A percentile compares a stretch with the other conserved stretches of the same genome.
These are phyloP conservation scores for Solanum lycopersicoides DNA, from an alignment of 257 asterid genomes.

Conservation along the genomic window DNA sequence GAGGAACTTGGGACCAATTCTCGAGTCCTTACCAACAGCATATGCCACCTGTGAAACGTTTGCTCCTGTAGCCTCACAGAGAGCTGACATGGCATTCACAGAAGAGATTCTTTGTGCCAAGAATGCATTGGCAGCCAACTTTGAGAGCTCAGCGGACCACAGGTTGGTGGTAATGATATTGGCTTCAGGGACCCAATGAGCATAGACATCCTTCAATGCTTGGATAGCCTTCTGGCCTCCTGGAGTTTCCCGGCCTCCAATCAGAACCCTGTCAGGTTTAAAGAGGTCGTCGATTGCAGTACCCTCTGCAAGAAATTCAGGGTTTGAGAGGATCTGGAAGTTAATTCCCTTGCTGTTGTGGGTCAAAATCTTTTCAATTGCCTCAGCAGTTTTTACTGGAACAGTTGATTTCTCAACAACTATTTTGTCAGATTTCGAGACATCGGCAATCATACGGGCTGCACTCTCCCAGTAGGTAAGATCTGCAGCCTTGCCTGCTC, in stretches of 20 bases:
- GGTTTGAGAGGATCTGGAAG: constrained; percentile 76
- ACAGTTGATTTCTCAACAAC: constrained; percentile 93
- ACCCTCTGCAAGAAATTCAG: constrained; percentile 85
- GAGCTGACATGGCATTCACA: constrained; percentile 87
- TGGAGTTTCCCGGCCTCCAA: constrained; percentile 87
- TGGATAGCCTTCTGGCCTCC: constrained; percentile 70
- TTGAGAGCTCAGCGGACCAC: constrained; percentile 94
- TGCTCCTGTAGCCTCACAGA: constrained; percentile 88
- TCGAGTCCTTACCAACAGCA: constrained; percentile 69
- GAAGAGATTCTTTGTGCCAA: constrained; percentile 93
- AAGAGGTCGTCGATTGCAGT: constrained; percentile 76
- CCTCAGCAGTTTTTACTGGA: constrained; percentile 92
- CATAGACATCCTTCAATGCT: constrained; percentile 55
- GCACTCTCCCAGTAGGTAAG: constrained; percentile 94
- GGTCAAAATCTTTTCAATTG: constrained; percentile 70
- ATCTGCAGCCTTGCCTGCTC: constrained; percentile 98
- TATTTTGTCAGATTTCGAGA: constrained; percentile 77
- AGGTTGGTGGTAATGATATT: constrained; percentile 63
- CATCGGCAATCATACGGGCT: constrained; percentile 94
- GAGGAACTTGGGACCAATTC: constrained; percentile 78
- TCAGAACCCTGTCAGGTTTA: constrained; percentile 77
- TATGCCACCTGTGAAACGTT: constrained; percentile 64
- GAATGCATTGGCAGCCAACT: constrained; percentile 91
- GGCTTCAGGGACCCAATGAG: constrained; percentile 83
- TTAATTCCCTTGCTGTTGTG: constrained; percentile 84